Evolutionary conservation across 2,329 filamentous ascomycete genomes (phyloP).

Genomic region (Neofusicoccum sp.): DNA sequence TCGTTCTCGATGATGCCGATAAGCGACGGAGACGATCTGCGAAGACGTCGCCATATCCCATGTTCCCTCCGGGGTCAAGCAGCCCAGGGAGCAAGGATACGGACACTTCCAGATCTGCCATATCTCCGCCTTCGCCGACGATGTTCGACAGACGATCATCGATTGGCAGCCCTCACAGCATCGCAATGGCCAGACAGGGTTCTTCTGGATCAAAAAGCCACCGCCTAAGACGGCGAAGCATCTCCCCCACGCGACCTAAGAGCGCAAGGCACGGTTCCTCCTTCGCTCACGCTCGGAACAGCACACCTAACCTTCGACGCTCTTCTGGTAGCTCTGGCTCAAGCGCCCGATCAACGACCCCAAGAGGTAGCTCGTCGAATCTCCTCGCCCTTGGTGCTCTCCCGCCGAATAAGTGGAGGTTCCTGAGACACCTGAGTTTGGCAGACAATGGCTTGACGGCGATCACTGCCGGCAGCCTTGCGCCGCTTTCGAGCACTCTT

Average conservation of each 20-base stretch:
- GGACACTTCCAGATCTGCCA: slow-evolving; percentile 67
- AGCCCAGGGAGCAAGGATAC: slow-evolving; percentile 66
- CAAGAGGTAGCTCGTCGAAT: slow-evolving; percentile 74
- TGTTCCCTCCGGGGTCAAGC: slow-evolving; percentile 64
- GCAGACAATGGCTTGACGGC: slow-evolving; percentile 88
- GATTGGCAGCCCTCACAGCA: slow-evolving; percentile 52
- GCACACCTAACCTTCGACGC: slow-evolving; percentile 74
- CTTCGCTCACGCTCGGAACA: slow-evolving; percentile 64
- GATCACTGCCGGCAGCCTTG: slow-evolving; percentile 73
- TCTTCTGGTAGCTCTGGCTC: slow-evolving; percentile 95
- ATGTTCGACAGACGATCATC: slow-evolving; percentile 47
- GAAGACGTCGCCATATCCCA: slow-evolving; percentile 80
- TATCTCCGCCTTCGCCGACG: slow-evolving; percentile 50
- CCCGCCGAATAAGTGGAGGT: slow-evolving; percentile 89
- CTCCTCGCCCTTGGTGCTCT: slow-evolving; percentile 71
- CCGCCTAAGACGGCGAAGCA: slow-evolving; percentile 66
- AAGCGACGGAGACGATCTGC: slow-evolving; percentile 85
- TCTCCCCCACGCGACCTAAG: slow-evolving; percentile 76
- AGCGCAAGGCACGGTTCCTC: slow-evolving; percentile 73
- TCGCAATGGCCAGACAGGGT: slow-evolving; percentile 57
- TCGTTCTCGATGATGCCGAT: slow-evolving; percentile 96
- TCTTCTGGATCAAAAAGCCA: slow-evolving; percentile 52
- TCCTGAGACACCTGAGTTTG: slow-evolving; percentile 86
- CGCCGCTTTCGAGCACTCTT: slow-evolving; percentile 82
- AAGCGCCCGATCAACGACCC: slow-evolving; percentile 59